Evolutionary conservation across 805 yeast genomes (phyloP), one percentile per base, ranked within the genome.

Genomic region (Kregervanrija delftensis): DNA sequence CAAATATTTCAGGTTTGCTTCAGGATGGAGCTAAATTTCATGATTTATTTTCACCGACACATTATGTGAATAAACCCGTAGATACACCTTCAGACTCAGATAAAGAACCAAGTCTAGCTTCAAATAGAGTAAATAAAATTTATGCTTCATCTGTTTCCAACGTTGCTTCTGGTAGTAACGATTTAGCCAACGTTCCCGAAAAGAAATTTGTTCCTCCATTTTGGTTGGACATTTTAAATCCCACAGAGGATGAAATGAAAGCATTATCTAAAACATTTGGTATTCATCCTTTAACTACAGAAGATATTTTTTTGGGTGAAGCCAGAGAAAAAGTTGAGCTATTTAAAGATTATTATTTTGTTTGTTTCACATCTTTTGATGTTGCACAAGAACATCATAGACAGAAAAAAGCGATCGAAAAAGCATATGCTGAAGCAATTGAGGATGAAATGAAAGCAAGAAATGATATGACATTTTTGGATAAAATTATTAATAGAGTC

Each of bases 221-320:
- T 71, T 91, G 99, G 99, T 71, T 91, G 10, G 98, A 91, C 63
- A 85, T 91, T 11, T 67, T 86, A 46, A 84, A 87, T 57, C 99
- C 99, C 10, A 86, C 96, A 0, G 98, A 93, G 58, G 97, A 89
- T 53, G 99, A 91, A 63, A 87, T 93, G 95, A 89, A 91, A 57
- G 93, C 84, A 0, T 55, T 91, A 11, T 79, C 95, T 28, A 88
- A 88, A 56, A 81, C 97, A 0, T 91, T 91, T 66, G 96, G 95
- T 1, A 87, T 91, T 45, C 99, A 91, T 64, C 99, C 99, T 0
- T 74, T 91, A 55, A 91, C 99, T 0, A 86, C 97, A 0, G 99
- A 91, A 60, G 99, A 91, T 66, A 90, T 91, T 40, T 84, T 86
- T 48, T 66, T 90, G 30, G 96, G 96, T 2, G 99, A 91, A 60